Base-by-base conservation (phyloP, 305 asterid species). In the Rubia occidens region DNA sequence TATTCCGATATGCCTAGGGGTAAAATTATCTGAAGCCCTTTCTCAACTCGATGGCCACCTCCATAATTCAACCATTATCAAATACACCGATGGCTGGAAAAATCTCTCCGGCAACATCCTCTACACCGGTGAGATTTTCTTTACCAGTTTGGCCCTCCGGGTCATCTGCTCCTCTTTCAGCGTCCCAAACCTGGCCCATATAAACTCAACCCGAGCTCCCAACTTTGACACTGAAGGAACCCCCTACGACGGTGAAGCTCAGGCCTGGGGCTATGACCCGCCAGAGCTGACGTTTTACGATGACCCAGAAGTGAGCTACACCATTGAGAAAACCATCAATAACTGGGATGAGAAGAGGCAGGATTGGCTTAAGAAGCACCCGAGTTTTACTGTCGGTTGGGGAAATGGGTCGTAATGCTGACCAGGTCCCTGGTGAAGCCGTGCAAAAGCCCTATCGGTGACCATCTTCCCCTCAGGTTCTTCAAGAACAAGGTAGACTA, bases 401-500 rank as follows among this genome's bases (percentile, higher is more conserved):
- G 67, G 60, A 72, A 68, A 1, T 84, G 96, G 53, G 71, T 94
- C 43, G 56, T 94, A 20, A 83, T 94, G 95, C 87, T 94, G 39
- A 85, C 96, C 3, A 97, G 97, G 0, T 94, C 98, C 0, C 97
- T 88, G 61, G 76, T 95, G 10, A 82, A 69, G 71, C 96, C 95
- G 71, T 94, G 98, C 44, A 88, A 79, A 83, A 90, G 88, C 61
- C 92, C 91, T 0, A 86, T 87, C 54, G 97, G 98, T 11, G 98
- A 93, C 58, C 82, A 93, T 72, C 75, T 93, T 44, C 82, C 90
- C 11, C 81, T 93, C 9, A 78, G 86, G 54, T 80, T 90, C 56
- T 93, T 93, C 85, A 93, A 93, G 81, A 93, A 93, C 82, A 93
- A 93, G 78, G 97, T 88, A 44, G 97, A 93, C 40, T 93, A 93